Percentiles rank a stretch among this genome's conserved stretches.
phyloP scores from a whole-genome alignment of 2,329 filamentous ascomycete species.

The Ceratocystis diversiconidia region DNA sequence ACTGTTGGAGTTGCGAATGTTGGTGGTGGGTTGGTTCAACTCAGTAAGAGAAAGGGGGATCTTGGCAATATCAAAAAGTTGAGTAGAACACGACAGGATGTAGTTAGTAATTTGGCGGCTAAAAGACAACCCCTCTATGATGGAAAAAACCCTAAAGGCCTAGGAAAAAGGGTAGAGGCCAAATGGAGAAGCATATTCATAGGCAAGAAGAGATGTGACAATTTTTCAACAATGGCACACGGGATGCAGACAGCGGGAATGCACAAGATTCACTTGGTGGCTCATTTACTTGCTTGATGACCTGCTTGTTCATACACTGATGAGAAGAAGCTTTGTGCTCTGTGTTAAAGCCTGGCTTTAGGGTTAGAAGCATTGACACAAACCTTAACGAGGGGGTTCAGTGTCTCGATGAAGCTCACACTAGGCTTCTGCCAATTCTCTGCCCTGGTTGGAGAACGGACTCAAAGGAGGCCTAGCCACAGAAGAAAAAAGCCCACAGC shows the following conservation, averaged over 20 bases:
- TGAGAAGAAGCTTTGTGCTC: neutral
- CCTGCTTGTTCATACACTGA: too few relatives aligned
- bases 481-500: neutral
- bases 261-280: neutral
- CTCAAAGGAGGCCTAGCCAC: neutral
- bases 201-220: neutral
- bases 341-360: neutral
- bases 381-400: neutral
- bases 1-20: neutral
- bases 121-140: constrained; percentile 6
- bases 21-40: neutral
- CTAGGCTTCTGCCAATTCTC: neutral
- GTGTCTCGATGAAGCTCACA: neutral
- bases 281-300: neutral
- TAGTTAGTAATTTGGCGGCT: constrained; percentile 1
- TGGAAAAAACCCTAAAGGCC: neutral
- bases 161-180: neutral
- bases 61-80: constrained; percentile 7
- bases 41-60: neutral
- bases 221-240: neutral
- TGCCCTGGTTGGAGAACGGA: neutral
- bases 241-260: neutral
- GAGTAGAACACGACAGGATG: neutral
- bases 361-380: neutral
- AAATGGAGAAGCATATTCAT: neutral